Evolutionary conservation across 257 asterid species (phyloP).

Genomic region (Perilla frutescens): DNA sequence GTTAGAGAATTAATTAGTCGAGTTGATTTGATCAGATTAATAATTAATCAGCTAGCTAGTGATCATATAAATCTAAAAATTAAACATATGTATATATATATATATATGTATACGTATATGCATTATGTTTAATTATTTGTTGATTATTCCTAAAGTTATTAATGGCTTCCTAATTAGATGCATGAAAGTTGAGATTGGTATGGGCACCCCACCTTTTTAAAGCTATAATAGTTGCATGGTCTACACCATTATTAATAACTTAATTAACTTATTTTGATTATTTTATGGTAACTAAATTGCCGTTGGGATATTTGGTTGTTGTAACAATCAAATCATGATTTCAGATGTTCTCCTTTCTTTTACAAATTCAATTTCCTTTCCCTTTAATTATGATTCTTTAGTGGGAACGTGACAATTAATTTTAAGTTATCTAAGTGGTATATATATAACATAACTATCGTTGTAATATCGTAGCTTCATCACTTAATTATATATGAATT

Average conservation of each 20-base stretch:
- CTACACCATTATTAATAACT: constrained; percentile 50
- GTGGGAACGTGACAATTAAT: background rate
- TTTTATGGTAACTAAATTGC: constrained; percentile 48
- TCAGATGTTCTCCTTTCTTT: constrained; percentile 5
- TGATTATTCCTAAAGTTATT: constrained; percentile 40
- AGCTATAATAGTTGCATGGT: constrained; percentile 60
- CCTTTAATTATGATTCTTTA: background rate
- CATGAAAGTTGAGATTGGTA: constrained; percentile 30
- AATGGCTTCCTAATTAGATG: constrained; percentile 32
- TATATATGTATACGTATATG: background rate
- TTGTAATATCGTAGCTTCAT: too few relatives aligned
- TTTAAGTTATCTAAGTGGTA: background rate
- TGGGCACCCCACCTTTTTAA: constrained; percentile 43
- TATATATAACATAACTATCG: too few relatives aligned
- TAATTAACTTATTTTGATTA: constrained; percentile 40
- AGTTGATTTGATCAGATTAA: constrained; percentile 24
- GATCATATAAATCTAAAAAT: too few relatives aligned
- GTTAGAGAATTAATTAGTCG: background rate
- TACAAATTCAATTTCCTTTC: background rate
- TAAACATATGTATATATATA: too few relatives aligned
- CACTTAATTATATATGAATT: too few relatives aligned
- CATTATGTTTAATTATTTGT: constrained; percentile 8
- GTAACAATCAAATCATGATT: constrained; percentile 45
- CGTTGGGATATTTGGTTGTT: constrained; percentile 45
- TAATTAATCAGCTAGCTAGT: background rate